Base-by-base conservation (phyloP, 805 yeast species). In the Pichia manshurica region DNA sequence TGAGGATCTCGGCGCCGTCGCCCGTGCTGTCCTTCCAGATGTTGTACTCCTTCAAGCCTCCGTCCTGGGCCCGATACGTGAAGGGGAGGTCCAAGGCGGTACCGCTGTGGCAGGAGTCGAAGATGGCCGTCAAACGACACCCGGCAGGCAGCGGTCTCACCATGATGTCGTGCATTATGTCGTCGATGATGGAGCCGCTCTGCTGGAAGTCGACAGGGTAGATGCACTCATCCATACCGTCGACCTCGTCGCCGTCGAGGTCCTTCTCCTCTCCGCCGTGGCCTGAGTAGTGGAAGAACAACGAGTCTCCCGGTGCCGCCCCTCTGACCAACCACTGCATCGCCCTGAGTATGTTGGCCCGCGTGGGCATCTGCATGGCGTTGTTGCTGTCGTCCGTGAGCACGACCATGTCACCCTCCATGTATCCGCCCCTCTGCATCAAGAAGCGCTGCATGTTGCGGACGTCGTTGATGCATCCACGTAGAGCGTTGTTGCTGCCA, bases 101-200 rank as follows among this genome's bases (percentile, higher is more conserved):
- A 12, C 95, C 96, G 1, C 91, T 84, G 61, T 87, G 96, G 62
- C 96, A 87, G 12, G 88, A 82, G 65, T 87, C 96, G 56, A 83
- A 87, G 49, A 87, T 67, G 0, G 90, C 89, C 3, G 95, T 87
- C 46, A 87, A 68, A 50, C 90, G 74, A 39, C 83, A 82, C 39
- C 95, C 95, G 1, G 81, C 74, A 13, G 77, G 83, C 53, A 87
- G 70, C 1, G 88, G 78, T 51, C 67, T 70, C 22, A 87, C 95
- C 77, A 87, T 65, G 35, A 81, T 72, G 44, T 73, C 81, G 62
- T 87, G 91, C 72, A 87, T 71, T 15, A 73, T 73, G 64, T 87
- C 95, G 63, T 87, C 96, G 15, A 79, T 73, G 48, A 87, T 74
- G 37, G 78, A 79, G 2, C 95, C 95, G 3, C 73, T 71, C 6